Base-by-base conservation (phyloP, 352 stramenopile genomes). In the Blastocystis sp. region DNA sequence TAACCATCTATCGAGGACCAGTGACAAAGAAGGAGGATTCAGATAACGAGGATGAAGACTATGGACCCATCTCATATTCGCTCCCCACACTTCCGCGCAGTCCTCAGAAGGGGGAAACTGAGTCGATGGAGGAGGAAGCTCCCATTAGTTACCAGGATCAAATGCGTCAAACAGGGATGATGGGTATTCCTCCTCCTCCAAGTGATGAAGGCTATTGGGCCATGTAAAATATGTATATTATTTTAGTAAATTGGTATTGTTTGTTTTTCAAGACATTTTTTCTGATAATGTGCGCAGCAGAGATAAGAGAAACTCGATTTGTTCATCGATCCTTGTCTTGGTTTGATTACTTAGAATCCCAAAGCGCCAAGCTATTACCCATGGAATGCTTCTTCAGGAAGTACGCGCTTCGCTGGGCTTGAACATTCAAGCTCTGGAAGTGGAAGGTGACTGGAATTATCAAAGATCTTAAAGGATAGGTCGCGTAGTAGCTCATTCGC, bases 121-220 rank as follows among this genome's bases (percentile, higher is more conserved):
- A 7, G 18, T 45, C 29, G 3, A 18, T 39, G 39, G 73, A 84
- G 3, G 56, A 66, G 26, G 73, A 84, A 29, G 50, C 7, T 45
- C 15, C 41, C 0, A n/a, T 20, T 11, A 84, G 47, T 45, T 84
- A 84, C 26, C 73, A 84, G 41, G 26, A 63, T 29, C 73, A 84
- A 53, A 20, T 84, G 73, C 53, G 29, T 43, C 43, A 68, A 41
- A 84, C 73, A 18, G 73, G 73, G 26, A 84, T 84, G 73, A 34
- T 68, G 7, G 73, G 73, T 43, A 37, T 84, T 43, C 73, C 73
- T 37, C 47, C 54, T 29, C 62, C 62, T 15, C 15, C 29, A 11
- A 43, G 23, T 15, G 56, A 84, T 69, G 73, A 84, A 50, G 15
- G 23, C 13, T 73, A 63, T 18, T 84, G 73, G 73, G 54, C 15